Base-by-base conservation (phyloP, 345 rosid genomes). In the Citropsis articulata region DNA sequence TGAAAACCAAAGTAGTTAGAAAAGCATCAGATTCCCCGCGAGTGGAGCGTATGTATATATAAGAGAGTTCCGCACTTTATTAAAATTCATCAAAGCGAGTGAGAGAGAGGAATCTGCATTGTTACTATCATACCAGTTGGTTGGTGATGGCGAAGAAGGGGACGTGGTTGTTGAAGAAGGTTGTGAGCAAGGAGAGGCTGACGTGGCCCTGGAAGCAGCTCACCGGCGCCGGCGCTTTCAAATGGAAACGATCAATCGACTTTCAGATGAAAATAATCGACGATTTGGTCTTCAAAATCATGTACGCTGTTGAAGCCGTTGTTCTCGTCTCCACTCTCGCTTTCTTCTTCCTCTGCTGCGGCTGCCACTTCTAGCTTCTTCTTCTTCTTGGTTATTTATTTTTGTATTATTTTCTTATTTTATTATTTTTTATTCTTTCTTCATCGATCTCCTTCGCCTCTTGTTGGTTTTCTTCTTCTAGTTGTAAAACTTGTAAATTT, bases 311-410 rank as follows among this genome's bases (percentile, higher is more conserved):
- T 0, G 97, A 93, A 84, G 91, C 84, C 72, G 6, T 90, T 16
- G 91, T 91, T 72, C 85, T 91, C 45, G 86, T 90, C 77, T 90
- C 92, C 14, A 86, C 90, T n/a, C 86, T 91, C 67, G 90, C 94
- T 61, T 91, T 91, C 93, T 93, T 91, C 88, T 86, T 85, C 79
- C 87, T 91, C 71, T 91, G 91, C 78, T 90, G 91, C 64, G 93
- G 97, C 70, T 90, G 95, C 85, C 92, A 84, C 81, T 71, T 92
- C 24, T 91, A 84, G 87, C 73, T 33, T 14, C 8, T 56, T 14
- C 18, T 3, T 19, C 42, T 38, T 6, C 25, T 8, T 27, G 2
- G 8, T 8, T 38, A 36, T 40, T 42, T 48, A 6, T 56, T 57
- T 35, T 59, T 45, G 50, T 45, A 27, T 55, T 57, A 30, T 9